phyloP scores from a whole-genome alignment of 306 rosid species.

The Canavalia ensiformis region DNA sequence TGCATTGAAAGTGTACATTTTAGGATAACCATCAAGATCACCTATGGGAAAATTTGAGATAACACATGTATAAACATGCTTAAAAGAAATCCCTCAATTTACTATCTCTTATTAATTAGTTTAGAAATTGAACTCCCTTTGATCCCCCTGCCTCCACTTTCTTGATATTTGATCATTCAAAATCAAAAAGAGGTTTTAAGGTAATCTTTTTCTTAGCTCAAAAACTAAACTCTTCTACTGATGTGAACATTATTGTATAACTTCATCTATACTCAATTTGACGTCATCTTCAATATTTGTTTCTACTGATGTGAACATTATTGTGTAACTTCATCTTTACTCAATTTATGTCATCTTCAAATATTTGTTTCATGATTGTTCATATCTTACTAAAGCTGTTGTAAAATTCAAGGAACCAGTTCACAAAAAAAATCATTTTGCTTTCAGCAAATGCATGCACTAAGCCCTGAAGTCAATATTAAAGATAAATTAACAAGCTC shows the following conservation, averaged over 20 bases:
- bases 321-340: too few relatives aligned
- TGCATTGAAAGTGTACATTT: not conserved
- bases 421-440: slow-evolving; percentile 71
- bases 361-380: too few relatives aligned
- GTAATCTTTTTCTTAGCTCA: not conserved
- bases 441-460: slow-evolving; percentile 78
- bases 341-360: too few relatives aligned
- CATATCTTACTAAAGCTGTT: too few relatives aligned
- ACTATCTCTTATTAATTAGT: slow-evolving; percentile 16
- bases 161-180: not conserved
- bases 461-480: slow-evolving; percentile 68
- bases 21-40: slow-evolving; percentile 24
- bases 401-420: slow-evolving; percentile 57
- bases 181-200: slow-evolving; percentile 9
- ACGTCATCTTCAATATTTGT: too few relatives aligned
- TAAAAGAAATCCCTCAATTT: not conserved
- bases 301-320: too few relatives aligned
- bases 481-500: slow-evolving; percentile 12
- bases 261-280: too few relatives aligned
- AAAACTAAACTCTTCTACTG: too few relatives aligned
- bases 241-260: too few relatives aligned
- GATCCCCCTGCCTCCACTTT: slow-evolving; percentile 28
- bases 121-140: slow-evolving; percentile 13
- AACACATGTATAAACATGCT: not conserved
- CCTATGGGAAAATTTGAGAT: slow-evolving; percentile 6